Conservation (phyloP, 75 land plant genomes). For the Sequoiadendron giganteum region DNA sequence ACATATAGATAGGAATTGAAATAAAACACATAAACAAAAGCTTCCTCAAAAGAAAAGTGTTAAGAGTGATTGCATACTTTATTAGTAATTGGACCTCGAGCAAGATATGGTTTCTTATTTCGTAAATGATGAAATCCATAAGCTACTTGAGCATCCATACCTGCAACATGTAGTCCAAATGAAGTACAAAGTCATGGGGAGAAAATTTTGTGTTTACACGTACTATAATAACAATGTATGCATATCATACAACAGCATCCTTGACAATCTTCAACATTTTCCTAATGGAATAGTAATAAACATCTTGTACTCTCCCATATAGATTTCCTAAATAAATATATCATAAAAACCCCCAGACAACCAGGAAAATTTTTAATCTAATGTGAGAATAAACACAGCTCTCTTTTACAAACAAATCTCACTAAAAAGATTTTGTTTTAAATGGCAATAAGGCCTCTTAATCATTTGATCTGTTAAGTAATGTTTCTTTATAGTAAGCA, state of each 20-base stretch:
- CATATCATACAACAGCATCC: not conserved
- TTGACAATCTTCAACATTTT: not conserved
- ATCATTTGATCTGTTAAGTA: not conserved
- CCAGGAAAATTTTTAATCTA: not conserved
- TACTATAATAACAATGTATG: not conserved
- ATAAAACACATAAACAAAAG: not conserved
- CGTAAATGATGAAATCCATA: conserved; percentile 97
- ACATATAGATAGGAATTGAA: not conserved
- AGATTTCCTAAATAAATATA: not conserved
- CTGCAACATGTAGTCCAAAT: conserved; percentile 34
- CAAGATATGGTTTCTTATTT: conserved; percentile 88
- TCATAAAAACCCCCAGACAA: not conserved
- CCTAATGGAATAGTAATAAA: not conserved
- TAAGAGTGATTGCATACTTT: conserved; percentile 47
- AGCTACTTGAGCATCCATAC: conserved; percentile 99
- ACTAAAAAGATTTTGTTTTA: not conserved
- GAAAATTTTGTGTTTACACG: not conserved
- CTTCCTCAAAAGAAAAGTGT: not conserved
- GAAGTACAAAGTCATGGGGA: not conserved
- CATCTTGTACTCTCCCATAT: not conserved
- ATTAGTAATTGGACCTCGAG: conserved; percentile 89
- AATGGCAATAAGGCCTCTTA: not conserved
- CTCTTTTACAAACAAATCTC: not conserved
- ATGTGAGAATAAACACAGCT: not conserved
- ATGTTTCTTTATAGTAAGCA: not conserved